A percentile compares a stretch with the other conserved stretches of the same genome.
phyloP scores from a whole-genome alignment of 805 yeast genomes.

The Candida chilensis region DNA sequence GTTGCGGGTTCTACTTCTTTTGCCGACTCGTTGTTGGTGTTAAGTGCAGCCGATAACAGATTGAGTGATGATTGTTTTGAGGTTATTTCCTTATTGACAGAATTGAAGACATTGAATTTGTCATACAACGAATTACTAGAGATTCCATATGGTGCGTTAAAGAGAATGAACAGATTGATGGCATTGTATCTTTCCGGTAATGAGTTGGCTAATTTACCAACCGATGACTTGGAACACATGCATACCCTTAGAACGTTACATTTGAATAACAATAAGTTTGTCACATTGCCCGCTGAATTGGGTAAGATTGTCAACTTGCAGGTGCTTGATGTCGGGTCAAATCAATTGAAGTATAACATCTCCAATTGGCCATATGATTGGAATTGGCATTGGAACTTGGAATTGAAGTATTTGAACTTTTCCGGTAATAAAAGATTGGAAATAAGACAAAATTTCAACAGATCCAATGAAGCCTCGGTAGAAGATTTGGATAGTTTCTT shows the following conservation, averaged over 20 bases:
- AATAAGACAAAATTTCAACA: constrained; percentile 54
- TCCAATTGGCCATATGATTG: constrained; percentile 95
- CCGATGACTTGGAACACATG: constrained; percentile 71
- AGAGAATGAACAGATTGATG: constrained; percentile 44
- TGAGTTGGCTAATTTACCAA: constrained; percentile 65
- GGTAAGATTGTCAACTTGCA: constrained; percentile 55
- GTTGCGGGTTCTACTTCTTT: constrained; percentile 13
- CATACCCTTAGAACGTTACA: constrained; percentile 49
- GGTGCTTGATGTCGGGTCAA: constrained; percentile 85
- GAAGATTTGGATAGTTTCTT: constrained; percentile 63
- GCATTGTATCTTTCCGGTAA: constrained; percentile 82
- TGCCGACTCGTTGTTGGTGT: constrained; percentile 41
- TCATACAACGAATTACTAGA: constrained; percentile 82
- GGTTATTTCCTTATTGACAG: constrained; percentile 46
- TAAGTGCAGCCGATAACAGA: constrained; percentile 77
- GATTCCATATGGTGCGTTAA: constrained; percentile 65
- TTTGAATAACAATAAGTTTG: constrained; percentile 77
- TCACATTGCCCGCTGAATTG: constrained; percentile 82
- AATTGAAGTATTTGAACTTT: constrained; percentile 72
- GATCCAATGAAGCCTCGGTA: constrained; percentile 42
- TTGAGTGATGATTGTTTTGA: constrained; percentile 72
- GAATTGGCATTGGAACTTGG: constrained; percentile 89
- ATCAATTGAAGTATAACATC: constrained; percentile 82
- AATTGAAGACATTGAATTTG: constrained; percentile 58
- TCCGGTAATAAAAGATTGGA: constrained; percentile 92